These are phyloP conservation scores for Lentinula sp. DNA, from an alignment of 768 basidiomycete species.

Conservation along the genomic window DNA sequence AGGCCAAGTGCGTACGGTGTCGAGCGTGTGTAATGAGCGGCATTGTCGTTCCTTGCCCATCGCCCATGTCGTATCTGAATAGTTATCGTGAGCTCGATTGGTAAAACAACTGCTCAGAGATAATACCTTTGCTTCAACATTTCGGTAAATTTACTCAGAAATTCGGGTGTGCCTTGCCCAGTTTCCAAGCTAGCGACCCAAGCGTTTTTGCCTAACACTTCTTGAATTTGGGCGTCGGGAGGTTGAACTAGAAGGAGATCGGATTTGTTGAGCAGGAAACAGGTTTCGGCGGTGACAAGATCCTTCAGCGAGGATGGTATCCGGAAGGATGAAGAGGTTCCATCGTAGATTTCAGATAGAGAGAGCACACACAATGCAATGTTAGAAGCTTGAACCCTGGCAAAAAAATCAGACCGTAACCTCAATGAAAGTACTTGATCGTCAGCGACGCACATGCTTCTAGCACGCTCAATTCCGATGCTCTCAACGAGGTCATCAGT, in stretches of 20 bases:
- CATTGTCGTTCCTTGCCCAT: conserved; percentile 22
- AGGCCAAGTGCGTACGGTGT: conserved; percentile 72
- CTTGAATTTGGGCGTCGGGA: neutral
- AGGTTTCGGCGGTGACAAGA: conserved; percentile 51
- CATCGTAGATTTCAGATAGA: conserved; percentile 36
- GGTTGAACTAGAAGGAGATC: conserved; percentile 38
- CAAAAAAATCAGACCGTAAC: neutral
- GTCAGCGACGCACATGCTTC: conserved; percentile 45
- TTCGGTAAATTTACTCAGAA: conserved; percentile 52
- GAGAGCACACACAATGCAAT: conserved; percentile 79
- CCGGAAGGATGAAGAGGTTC: conserved; percentile 9
- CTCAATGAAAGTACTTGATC: neutral
- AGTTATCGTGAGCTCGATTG: neutral
- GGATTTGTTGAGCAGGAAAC: conserved; percentile 74
- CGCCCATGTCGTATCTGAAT: conserved; percentile 21
- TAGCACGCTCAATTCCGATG: conserved; percentile 77
- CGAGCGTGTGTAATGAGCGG: conserved; percentile 77
- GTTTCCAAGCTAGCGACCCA: conserved; percentile 66
- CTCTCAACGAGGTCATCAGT: conserved; percentile 69
- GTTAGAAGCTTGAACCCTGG: conserved; percentile 63
- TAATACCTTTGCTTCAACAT: conserved; percentile 46
- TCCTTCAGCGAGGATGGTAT: conserved; percentile 42
- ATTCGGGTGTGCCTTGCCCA: conserved; percentile 48
- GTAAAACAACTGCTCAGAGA: neutral
- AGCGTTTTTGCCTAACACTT: conserved; percentile 12